Evolutionary conservation across 495 filamentous ascomycete genomes (phyloP), one percentile per base, ranked within the genome.

Genomic region (Penicillium waksmanii): DNA sequence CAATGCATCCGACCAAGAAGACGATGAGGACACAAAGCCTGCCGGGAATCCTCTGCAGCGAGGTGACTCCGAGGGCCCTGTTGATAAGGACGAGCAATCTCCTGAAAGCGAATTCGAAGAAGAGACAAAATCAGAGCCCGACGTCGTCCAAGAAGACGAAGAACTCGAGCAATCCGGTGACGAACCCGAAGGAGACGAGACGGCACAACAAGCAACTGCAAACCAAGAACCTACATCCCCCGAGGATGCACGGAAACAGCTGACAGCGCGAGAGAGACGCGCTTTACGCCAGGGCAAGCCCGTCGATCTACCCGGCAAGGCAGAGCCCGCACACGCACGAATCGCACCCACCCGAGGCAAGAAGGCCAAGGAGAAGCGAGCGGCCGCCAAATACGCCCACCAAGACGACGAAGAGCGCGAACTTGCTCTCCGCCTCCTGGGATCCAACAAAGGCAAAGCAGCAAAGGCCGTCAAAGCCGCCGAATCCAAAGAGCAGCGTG

Each of bases 401-500:
- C 95, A 98, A 81, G 93, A 97, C 66, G 93, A 96, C 17, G 93
- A 95, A 67, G 95, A 98, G 62, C 90, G 93, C 42, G 85, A 82
- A 35, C 80, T 93, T 1, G 92, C 93, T 55, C 86, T 97, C 68
- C 83, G 84, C 15, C 80, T 97, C 15, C 86, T 97, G 11, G 95
- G 95, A 42, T 87, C 89, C 12, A 78, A 85, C 53, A 84, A 85
- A 1, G 79, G 72, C 55, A 80, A 81, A 59, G 77, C 80, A 10
- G 71, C 77, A 51, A 84, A 78, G 59, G 77, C 76, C 2, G 79
- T 75, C 31, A 75, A 77, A 9, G 77, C 79, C n/a, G 77, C 81
- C 8, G 75, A 76, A 57, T 74, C 76, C 49, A 82, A 82, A 66
- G 80, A 74, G 23, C 72, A 78, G 31, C 80, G 80, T 23, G 86